phyloP scores from a whole-genome alignment of 192 early-diverging fungal genomes.

The Endogone sp. region DNA sequence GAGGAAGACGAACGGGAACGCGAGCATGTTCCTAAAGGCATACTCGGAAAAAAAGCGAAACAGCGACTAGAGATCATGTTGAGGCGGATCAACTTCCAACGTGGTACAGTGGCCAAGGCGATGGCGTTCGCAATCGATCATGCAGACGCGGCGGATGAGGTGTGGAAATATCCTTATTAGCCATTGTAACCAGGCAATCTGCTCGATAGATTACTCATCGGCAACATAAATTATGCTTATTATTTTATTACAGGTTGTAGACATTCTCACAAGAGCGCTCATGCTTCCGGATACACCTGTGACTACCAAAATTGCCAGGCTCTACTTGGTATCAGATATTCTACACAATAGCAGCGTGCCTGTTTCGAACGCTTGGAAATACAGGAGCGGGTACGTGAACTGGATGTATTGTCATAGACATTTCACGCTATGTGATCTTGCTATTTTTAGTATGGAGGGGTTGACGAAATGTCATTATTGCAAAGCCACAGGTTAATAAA shows the following conservation, averaged over 20 bases:
- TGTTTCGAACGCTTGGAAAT: conserved; percentile 86
- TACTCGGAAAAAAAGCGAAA: conserved; percentile 40
- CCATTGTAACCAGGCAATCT: too few species aligned
- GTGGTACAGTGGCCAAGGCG: conserved; percentile 61
- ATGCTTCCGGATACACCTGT: conserved; percentile 51
- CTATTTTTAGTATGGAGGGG: neutral
- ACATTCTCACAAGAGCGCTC: conserved; percentile 60
- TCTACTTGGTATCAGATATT: conserved; percentile 88
- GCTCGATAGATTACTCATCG: neutral
- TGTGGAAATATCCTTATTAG: conserved; percentile 12
- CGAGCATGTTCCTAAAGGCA: conserved; percentile 40
- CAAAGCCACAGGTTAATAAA: too few species aligned
- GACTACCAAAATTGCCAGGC: conserved; percentile 60
- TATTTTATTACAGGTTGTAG: conserved; percentile 48
- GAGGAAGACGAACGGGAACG: conserved; percentile 46
- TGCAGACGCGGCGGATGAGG: conserved; percentile 76
- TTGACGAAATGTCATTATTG: neutral
- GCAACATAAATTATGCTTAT: conserved; percentile 3
- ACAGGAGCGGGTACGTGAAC: conserved; percentile 48
- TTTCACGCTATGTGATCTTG: neutral
- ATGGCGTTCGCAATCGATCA: conserved; percentile 87
- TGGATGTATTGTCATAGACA: too few species aligned
- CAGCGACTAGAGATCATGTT: conserved; percentile 42
- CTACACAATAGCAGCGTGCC: conserved; percentile 81
- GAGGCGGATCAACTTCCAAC: conserved; percentile 35